phyloP scores from a whole-genome alignment of 2,329 filamentous ascomycete species.

The Dactylellina sp. region DNA sequence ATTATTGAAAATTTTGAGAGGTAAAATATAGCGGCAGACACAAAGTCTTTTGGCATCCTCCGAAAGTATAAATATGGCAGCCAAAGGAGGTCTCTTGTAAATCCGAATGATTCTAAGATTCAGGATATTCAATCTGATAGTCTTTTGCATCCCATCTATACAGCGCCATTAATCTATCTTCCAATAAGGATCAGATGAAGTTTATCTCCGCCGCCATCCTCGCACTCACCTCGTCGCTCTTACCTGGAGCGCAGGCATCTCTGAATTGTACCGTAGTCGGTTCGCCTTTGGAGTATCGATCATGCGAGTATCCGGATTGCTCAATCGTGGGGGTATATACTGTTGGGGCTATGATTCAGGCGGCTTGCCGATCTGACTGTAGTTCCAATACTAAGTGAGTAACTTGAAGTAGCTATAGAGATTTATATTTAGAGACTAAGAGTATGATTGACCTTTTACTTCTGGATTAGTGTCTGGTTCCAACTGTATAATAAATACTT shows the following conservation, averaged over 20 bases:
- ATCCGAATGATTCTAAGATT: no score
- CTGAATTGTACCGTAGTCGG: conserved; percentile 51
- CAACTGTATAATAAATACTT: conserved; percentile 50
- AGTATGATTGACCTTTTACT: neutral
- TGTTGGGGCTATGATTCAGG: conserved; percentile 48
- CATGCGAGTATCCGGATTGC: conserved; percentile 50
- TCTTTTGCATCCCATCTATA: no score
- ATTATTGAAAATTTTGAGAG: no score
- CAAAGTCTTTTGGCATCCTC: no score
- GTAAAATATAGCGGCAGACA: no score
- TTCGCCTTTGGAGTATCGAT: conserved; percentile 40
- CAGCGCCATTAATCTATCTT: no score
- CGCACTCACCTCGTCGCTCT: conserved; percentile 17
- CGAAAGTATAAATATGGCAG: no score
- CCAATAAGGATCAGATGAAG: no score
- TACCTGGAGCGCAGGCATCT: conserved; percentile 30
- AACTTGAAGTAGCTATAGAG: no score
- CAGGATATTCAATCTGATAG: no score
- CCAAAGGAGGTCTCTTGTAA: no score
- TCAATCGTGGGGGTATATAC: conserved; percentile 46
- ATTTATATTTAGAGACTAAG: neutral
- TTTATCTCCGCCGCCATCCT: conserved; percentile 12
- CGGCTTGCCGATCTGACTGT: conserved; percentile 49
- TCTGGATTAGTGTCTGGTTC: conserved; percentile 35
- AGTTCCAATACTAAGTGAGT: conserved; percentile 50